Conservation (phyloP, 163 green algal species). For the Coccomyxa subellipsoidea region DNA sequence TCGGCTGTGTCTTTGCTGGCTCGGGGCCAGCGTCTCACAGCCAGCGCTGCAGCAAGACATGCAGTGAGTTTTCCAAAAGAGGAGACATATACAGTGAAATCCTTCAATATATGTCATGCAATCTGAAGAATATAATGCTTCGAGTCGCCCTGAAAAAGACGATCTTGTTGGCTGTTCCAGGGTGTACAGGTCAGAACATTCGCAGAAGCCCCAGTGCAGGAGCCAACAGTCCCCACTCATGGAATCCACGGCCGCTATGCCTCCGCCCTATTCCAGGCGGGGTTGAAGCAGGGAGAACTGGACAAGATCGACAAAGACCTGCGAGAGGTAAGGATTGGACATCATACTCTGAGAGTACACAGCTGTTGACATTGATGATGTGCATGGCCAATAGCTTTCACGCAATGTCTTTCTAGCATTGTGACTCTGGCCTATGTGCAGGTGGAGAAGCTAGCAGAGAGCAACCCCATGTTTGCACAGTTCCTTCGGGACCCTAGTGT, state of each 20-base stretch:
- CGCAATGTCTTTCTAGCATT: background rate
- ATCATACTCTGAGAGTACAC: background rate
- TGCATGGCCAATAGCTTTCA: background rate
- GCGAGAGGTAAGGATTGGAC: slow-evolving; percentile 23
- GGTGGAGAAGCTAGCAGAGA: slow-evolving; percentile 15
- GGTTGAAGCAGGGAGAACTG: slow-evolving; percentile 38
- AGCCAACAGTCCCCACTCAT: slow-evolving; percentile 9
- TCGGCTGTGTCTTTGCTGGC: background rate
- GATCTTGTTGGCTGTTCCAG: background rate
- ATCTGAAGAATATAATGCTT: too few species aligned
- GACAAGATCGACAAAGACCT: slow-evolving; percentile 46
- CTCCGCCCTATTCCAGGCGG: slow-evolving; percentile 50
- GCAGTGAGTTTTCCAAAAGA: background rate
- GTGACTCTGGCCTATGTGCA: background rate
- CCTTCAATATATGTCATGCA: too few species aligned
- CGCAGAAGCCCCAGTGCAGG: background rate
- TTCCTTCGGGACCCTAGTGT: slow-evolving; percentile 58
- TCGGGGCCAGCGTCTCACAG: background rate
- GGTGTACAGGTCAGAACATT: slow-evolving; percentile 1
- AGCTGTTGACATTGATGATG: background rate
- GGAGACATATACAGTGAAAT: too few species aligned
- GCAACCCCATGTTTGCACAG: slow-evolving; percentile 38
- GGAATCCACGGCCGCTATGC: slow-evolving; percentile 52
- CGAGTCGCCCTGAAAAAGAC: background rate
- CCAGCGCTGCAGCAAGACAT: background rate